phyloP scores from a whole-genome alignment of 441 rosid genomes.

The Gossypium schwendimanii region DNA sequence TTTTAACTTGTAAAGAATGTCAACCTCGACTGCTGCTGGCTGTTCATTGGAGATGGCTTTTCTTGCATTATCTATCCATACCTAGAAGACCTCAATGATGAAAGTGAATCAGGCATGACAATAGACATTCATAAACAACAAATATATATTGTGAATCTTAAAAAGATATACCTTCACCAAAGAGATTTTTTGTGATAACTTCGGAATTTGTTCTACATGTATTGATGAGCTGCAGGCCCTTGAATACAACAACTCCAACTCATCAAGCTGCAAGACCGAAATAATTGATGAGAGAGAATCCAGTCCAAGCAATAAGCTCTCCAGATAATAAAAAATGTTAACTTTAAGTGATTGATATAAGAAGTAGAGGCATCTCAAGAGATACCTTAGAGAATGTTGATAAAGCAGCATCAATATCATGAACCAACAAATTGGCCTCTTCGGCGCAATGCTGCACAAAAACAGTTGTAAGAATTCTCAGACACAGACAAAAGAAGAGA shows the following conservation, averaged over 20 bases:
- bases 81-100: constrained; percentile 36
- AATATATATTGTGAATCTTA: background rate
- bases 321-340: constrained; percentile 10
- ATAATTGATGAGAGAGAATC: background rate
- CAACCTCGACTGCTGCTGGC: constrained; percentile 43
- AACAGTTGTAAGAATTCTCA: background rate
- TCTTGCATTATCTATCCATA: constrained; percentile 48
- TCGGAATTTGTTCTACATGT: constrained; percentile 41
- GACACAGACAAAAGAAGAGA: constrained; percentile 15
- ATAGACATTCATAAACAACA: constrained; percentile 7
- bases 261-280: constrained; percentile 40
- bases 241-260: constrained; percentile 57
- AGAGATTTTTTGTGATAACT: constrained; percentile 51
- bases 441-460: constrained; percentile 50
- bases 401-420: constrained; percentile 51
- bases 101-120: constrained; percentile 18
- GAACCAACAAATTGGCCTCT: constrained; percentile 52
- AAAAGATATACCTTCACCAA: constrained; percentile 53
- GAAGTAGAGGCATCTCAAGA: background rate
- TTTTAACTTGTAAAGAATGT: constrained; percentile 59
- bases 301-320: constrained; percentile 5
- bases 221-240: constrained; percentile 53
- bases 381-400: constrained; percentile 47
- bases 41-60: constrained; percentile 35
- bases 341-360: background rate